Evolutionary conservation across 176 grass and related monocot species (phyloP).

Genomic region (Eleusine coracana): DNA sequence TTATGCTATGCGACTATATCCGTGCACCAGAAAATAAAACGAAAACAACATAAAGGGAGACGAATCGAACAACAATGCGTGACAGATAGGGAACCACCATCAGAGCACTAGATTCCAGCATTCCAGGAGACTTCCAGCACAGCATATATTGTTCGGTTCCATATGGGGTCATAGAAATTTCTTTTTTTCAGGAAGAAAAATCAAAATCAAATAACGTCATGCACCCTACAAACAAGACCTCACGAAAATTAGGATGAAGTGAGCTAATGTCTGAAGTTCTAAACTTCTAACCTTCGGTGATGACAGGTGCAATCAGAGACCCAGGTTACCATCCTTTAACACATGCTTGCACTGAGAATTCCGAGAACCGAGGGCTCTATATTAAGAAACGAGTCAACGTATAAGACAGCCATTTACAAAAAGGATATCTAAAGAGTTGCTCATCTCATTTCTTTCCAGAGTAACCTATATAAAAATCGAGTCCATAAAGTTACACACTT

Average conservation of each 20-base stretch:
- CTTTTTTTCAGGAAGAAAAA: not conserved
- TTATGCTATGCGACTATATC: not conserved
- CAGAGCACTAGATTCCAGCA: constrained; percentile 24
- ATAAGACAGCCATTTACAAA: constrained; percentile 44
- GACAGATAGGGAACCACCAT: constrained; percentile 31
- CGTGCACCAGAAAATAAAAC: not conserved
- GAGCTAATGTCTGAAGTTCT: not conserved
- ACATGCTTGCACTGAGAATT: not conserved
- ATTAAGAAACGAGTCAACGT: constrained; percentile 3
- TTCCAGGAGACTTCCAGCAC: constrained; percentile 36
- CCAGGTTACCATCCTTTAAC: not conserved
- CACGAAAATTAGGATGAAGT: not conserved
- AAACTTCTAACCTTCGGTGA: not conserved
- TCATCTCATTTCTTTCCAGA: not conserved
- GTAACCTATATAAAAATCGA: constrained; percentile 24
- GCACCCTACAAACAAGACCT: not conserved
- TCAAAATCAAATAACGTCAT: not conserved
- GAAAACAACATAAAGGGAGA: not conserved
- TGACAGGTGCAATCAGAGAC: not conserved
- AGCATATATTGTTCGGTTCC: not conserved
- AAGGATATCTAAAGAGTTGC: constrained; percentile 8
- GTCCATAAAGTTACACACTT: constrained; percentile 29
- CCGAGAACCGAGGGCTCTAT: not conserved
- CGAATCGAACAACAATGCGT: constrained; percentile 16
- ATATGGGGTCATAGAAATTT: constrained; percentile 13